phyloP scores from a whole-genome alignment of 2,329 filamentous ascomycete species.

The Raffaelea ambrosiae region DNA sequence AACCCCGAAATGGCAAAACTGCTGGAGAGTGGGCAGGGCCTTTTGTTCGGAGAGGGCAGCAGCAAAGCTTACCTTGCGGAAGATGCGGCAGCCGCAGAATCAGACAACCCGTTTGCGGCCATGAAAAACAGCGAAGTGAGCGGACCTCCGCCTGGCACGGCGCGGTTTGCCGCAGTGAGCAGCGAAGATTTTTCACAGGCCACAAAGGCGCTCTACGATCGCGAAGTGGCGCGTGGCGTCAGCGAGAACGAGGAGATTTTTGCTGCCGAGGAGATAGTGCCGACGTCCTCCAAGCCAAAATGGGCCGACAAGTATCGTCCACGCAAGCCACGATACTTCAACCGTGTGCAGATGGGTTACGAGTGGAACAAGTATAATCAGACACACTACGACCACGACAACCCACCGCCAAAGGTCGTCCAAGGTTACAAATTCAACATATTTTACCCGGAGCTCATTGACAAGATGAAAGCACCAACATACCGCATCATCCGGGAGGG shows the following conservation, averaged over 20 bases:
- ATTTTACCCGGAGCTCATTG: slow-evolving; percentile 95
- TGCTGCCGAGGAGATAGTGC: slow-evolving; percentile 74
- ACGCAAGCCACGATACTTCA: slow-evolving; percentile 93
- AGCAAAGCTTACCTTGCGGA: not conserved
- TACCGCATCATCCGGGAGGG: slow-evolving; percentile 94
- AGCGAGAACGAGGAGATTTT: slow-evolving; percentile 96
- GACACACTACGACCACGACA: slow-evolving; percentile 97
- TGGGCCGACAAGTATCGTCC: slow-evolving; percentile 83
- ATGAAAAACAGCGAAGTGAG: slow-evolving; percentile 8
- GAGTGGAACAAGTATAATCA: slow-evolving; percentile 99
- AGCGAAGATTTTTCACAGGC: slow-evolving; percentile 80
- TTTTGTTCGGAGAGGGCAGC: not conserved
- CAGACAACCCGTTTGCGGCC: no score
- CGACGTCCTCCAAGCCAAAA: slow-evolving; percentile 53
- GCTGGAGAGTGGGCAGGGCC: slow-evolving; percentile 23
- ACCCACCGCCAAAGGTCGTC: slow-evolving; percentile 94
- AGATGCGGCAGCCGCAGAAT: not conserved
- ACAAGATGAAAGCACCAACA: slow-evolving; percentile 88
- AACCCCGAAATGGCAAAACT: slow-evolving; percentile 58
- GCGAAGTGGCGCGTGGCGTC: slow-evolving; percentile 84
- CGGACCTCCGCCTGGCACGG: slow-evolving; percentile 44
- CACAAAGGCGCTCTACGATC: slow-evolving; percentile 82
- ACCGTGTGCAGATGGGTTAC: slow-evolving; percentile 96
- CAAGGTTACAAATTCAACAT: slow-evolving; percentile 99
- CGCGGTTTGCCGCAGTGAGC: slow-evolving; percentile 58